phyloP scores from a whole-genome alignment of 169 alveolate species.

The Plasmodium berghei region DNA sequence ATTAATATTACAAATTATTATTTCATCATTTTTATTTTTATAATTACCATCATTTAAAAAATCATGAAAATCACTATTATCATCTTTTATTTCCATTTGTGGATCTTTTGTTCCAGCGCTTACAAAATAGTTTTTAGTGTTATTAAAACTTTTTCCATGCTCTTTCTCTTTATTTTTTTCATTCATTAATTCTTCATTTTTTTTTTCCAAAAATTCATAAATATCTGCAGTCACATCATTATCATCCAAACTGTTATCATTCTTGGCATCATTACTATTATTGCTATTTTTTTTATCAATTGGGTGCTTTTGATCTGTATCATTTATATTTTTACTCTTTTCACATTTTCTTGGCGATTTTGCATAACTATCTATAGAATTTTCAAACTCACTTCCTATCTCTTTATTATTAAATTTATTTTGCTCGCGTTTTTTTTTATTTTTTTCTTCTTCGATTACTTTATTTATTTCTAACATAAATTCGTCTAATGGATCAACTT shows the following conservation, averaged over 20 bases:
- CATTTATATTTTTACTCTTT: background rate
- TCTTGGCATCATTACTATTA: background rate
- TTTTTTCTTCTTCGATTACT: conserved; percentile 66
- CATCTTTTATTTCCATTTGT: background rate
- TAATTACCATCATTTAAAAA: conserved; percentile 11
- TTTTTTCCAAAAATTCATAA: conserved; percentile 59
- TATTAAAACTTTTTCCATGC: background rate
- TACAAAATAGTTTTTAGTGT: background rate
- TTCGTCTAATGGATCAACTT: conserved; percentile 69
- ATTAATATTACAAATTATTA: conserved; percentile 16
- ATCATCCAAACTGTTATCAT: conserved; percentile 49
- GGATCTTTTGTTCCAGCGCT: background rate
- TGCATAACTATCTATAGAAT: background rate
- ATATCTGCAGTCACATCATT: conserved; percentile 74
- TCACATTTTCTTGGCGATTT: background rate
- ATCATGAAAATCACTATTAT: conserved; percentile 5
- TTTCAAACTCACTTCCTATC: background rate
- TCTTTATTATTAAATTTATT: background rate
- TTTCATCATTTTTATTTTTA: conserved; percentile 3
- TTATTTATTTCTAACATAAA: conserved; percentile 75
- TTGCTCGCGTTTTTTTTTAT: conserved; percentile 15
- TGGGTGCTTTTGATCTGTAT: background rate
- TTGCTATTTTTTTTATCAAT: background rate
- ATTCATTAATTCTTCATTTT: conserved; percentile 21
- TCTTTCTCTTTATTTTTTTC: conserved; percentile 13